Base-by-base conservation (phyloP, 2,329 filamentous ascomycete species). In the Lecanosticta acicola region DNA sequence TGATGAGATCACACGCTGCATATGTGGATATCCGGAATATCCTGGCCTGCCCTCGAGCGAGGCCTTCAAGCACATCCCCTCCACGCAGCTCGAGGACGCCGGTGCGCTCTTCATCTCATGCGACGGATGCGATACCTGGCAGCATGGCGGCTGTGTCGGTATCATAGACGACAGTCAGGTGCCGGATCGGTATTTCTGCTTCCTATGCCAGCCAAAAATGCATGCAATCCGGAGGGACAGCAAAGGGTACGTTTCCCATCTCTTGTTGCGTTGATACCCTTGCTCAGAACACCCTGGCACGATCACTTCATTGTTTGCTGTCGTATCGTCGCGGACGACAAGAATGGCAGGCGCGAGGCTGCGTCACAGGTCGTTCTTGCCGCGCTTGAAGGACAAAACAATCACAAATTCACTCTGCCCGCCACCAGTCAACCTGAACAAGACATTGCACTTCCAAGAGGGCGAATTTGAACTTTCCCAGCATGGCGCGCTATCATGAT, bases 51-150 rank as follows among this genome's bases (percentile, higher is more conserved):
- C 79, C 69, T 83, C 59, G 79, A 85, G 63, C 45, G 68, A 66
- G 55, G 66, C 66, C 36, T 66, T 66, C 48, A 61, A 59, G 41
- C 56, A 59, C 69, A 77, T 57, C n/a, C 46, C 53, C n/a, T 74
- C 77, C 50, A 61, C 73, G 53, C 75, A 87, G 53, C 80, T 83
- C 24, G 89, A 95, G 61, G 91, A 97, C 55, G 78, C 91, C 56
- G 93, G 91, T 36, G 91, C 90, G 42, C 85, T 97, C 69, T 98
- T 96, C 69, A 90, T 98, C 56, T 91, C 97, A 73, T 98, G 93
- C 77, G 93, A 97, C 70, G 77, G 87, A 54, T 98, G 93, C 75
- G 94, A 94, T 66, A 93, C 97, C 53, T 98, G 91, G 93, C 93
- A 98, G 67, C 93, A 98, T 66, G 93, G 93, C 60, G 91, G 90